Conservation (phyloP, 768 basidiomycete genomes). For the Epithele typhae region DNA sequence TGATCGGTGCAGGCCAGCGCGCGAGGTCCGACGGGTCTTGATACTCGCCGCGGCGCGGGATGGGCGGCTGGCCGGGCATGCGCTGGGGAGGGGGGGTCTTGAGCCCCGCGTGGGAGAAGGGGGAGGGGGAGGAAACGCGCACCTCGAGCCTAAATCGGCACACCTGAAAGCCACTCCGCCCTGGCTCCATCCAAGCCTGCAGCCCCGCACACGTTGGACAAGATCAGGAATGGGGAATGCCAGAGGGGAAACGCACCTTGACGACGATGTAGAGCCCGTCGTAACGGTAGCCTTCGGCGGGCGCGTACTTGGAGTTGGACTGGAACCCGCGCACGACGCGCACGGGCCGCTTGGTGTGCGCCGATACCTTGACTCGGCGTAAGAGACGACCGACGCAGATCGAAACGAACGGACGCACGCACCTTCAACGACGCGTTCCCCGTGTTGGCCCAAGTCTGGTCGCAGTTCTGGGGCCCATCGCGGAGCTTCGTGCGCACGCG, state of each 20-base stretch:
- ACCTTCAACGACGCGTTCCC: conserved; percentile 16
- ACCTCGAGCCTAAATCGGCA: conserved; percentile 17
- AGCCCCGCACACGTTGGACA: not conserved
- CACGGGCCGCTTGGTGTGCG: conserved; percentile 13
- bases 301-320: conserved; percentile 13
- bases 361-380: conserved; percentile 15
- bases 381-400: no score
- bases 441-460: conserved; percentile 13
- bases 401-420: no score
- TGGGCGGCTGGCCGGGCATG: conserved; percentile 8
- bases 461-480: conserved; percentile 15
- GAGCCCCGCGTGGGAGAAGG: no score
- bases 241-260: conserved; percentile 1
- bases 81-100: not conserved
- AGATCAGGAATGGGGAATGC: not conserved
- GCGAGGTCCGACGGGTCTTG: conserved; percentile 1
- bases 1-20: not conserved
- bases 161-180: conserved; percentile 13
- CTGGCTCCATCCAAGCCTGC: conserved; percentile 17
- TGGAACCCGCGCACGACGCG: conserved; percentile 16
- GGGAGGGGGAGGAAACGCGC: not conserved
- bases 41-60: conserved; percentile 5
- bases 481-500: no score
- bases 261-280: conserved; percentile 18
- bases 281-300: conserved; percentile 17